A percentile compares a stretch with the other conserved stretches of the same genome.
These are phyloP conservation scores for Diaporthe sp. DNA, from an alignment of 2,329 filamentous ascomycete genomes.

Conservation along the genomic window DNA sequence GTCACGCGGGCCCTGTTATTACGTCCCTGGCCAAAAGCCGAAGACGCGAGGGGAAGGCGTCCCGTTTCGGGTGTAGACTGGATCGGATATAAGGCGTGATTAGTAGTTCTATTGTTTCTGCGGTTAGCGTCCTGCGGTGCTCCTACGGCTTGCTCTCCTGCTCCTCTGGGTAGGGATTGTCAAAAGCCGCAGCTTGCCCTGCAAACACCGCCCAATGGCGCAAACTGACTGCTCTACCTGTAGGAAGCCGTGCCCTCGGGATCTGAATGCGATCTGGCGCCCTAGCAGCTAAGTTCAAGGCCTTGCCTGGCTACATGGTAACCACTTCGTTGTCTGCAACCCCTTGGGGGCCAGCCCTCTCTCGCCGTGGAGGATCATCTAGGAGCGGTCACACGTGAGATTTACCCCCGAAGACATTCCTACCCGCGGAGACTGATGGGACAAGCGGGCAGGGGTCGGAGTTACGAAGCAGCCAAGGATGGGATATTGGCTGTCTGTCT, in stretches of 20 bases:
- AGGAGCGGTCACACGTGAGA: not conserved
- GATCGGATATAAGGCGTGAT: slow-evolving; percentile 22
- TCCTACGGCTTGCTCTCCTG: not conserved
- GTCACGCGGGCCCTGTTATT: not conserved
- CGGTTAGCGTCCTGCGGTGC: slow-evolving; percentile 15
- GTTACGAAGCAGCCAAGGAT: not conserved
- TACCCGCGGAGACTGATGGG: not conserved
- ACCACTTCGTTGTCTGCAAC: not conserved
- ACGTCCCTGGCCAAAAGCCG: slow-evolving; percentile 15
- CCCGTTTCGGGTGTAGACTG: slow-evolving; percentile 19
- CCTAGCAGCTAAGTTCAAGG: not conserved
- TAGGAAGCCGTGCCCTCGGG: too few relatives aligned
- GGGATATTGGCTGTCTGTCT: too few relatives aligned
- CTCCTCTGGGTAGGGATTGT: slow-evolving; percentile 13
- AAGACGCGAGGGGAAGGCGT: slow-evolving; percentile 19
- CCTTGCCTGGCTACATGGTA: not conserved
- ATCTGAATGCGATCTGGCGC: not conserved
- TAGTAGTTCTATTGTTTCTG: not conserved
- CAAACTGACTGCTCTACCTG: too few relatives aligned
- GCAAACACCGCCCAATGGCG: not conserved
- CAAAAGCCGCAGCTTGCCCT: not conserved
- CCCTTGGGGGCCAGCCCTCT: not conserved
- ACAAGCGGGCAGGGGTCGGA: not conserved
- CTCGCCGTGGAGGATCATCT: too few relatives aligned
- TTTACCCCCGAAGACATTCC: not conserved